phyloP scores from a whole-genome alignment of 2,329 filamentous ascomycete species.

The Gliomastix tumulicola region DNA sequence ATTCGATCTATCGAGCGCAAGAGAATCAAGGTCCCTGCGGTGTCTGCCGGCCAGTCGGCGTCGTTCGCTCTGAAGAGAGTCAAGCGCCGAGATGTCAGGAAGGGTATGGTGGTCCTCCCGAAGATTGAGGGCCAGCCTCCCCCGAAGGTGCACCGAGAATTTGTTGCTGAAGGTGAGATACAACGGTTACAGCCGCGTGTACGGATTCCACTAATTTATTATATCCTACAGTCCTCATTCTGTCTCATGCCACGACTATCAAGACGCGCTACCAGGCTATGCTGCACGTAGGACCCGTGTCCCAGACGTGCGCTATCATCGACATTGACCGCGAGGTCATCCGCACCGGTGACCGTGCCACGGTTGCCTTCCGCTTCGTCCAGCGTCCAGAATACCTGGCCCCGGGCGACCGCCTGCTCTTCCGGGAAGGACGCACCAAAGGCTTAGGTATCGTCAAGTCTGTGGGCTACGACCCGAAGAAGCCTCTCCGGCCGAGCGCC shows the following conservation, averaged over 20 bases:
- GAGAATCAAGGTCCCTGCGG: conserved; percentile 79
- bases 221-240: conserved; percentile 65
- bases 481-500: too few relatives aligned
- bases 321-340: conserved; percentile 96
- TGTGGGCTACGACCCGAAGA: conserved; percentile 71
- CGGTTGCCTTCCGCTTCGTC: conserved; percentile 90
- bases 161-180: conserved; percentile 65
- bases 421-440: conserved; percentile 92
- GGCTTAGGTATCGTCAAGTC: conserved; percentile 90
- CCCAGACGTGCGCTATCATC: conserved; percentile 94
- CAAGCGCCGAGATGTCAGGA: conserved; percentile 84
- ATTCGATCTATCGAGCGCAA: conserved; percentile 94
- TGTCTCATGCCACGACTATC: conserved; percentile 95
- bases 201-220: conserved; percentile 5
- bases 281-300: conserved; percentile 91
- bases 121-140: conserved; percentile 66
- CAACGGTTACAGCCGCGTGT: background rate
- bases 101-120: conserved; percentile 94
- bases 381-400: conserved; percentile 89
- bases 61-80: conserved; percentile 87
- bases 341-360: conserved; percentile 86
- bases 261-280: conserved; percentile 97
- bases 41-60: conserved; percentile 85
- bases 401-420: conserved; percentile 82
- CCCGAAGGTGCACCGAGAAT: conserved; percentile 68